Base-by-base conservation (phyloP, 139 green algal genomes). In the Spirogloea muscicola region DNA sequence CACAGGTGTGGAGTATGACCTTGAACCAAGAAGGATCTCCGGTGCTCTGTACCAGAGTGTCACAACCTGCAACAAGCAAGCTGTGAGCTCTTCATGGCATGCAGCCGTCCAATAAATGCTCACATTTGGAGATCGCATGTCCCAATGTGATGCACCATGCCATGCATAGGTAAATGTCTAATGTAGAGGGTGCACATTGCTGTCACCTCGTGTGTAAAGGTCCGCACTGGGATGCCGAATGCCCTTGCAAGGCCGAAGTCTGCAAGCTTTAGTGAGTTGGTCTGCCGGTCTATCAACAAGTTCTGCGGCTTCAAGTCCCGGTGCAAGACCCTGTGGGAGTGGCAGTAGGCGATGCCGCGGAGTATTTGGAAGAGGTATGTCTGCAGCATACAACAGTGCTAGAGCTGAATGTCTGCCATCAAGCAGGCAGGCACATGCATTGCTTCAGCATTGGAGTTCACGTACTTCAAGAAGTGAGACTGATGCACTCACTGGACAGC, bases 281-380 rank as follows among this genome's bases (percentile, higher is more conserved):
- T 88, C 1, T 64, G 39, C 25, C 79, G 77, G 73, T 98, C 92
- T 16, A 98, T 95, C 1, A 98, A 86, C 58, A 98, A 84, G 79
- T 98, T 98, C 80, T 98, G 91, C 0, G 94, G 94, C 86, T 98
- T 98, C 31, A 98, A 76, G 81, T 98, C 94, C 0, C 94, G 82
- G 76, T 98, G 94, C 44, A 98, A 83, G 5, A 98, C 88, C 7
- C 87, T 33, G 76, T 95, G 85, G 0, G 87, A 87, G 73, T 98
- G 93, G 80, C 91, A 97, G 85, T 95, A 96, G 1, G 84, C 84
- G 3, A 97, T 91, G 21, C 92, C 93, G 29, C 85, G 86, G 5
- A 98, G 85, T 81, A 98, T 97, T 72, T 98, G 93, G 74, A 90
- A 97, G 64, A 98, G 81, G 84, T 95, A 98, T 29, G 86, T 83